These are phyloP conservation scores for Grosmannia serpens DNA, from an alignment of 2,329 filamentous ascomycete species.

Conservation along the genomic window DNA sequence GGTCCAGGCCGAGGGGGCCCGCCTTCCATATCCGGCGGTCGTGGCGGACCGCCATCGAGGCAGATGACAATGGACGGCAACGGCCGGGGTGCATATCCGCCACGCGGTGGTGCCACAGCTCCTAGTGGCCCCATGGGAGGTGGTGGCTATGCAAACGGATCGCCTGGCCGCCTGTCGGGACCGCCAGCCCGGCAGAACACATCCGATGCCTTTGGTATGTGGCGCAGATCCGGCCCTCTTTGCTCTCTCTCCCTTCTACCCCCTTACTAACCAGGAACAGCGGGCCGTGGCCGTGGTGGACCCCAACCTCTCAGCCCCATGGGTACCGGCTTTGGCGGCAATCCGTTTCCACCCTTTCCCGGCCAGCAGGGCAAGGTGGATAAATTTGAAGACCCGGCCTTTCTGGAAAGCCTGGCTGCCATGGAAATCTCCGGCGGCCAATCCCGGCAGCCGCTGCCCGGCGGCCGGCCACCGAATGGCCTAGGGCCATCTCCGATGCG, in stretches of 20 bases:
- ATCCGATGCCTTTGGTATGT: not conserved
- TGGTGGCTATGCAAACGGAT: conserved; percentile 21
- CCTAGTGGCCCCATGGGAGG: conserved; percentile 20
- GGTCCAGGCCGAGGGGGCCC: conserved; percentile 25
- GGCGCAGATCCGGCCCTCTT: not conserved
- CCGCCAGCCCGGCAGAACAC: not conserved
- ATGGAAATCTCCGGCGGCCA: conserved; percentile 24
- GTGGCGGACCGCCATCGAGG: conserved; percentile 31
- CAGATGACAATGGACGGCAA: conserved; percentile 25
- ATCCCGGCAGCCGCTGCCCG: conserved; percentile 12
- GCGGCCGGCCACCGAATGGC: conserved; percentile 4
- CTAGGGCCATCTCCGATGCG: conserved; percentile 14
- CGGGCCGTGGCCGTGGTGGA: conserved; percentile 17
- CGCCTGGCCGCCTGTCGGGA: conserved; percentile 13
- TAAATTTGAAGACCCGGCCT: conserved; percentile 27
- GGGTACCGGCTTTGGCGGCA: conserved; percentile 26
- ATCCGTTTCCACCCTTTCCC: conserved; percentile 30
- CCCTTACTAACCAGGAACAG: not conserved
- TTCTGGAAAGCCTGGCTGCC: conserved; percentile 29
- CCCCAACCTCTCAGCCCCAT: conserved; percentile 9
- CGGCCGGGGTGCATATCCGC: conserved; percentile 26
- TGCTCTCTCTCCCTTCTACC: not conserved
- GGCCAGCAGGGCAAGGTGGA: conserved; percentile 27
- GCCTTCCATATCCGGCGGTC: conserved; percentile 30
- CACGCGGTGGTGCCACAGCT: conserved; percentile 20